phyloP scores from a whole-genome alignment of 2,329 filamentous ascomycete species.

The Sclerotinia glacialis region DNA sequence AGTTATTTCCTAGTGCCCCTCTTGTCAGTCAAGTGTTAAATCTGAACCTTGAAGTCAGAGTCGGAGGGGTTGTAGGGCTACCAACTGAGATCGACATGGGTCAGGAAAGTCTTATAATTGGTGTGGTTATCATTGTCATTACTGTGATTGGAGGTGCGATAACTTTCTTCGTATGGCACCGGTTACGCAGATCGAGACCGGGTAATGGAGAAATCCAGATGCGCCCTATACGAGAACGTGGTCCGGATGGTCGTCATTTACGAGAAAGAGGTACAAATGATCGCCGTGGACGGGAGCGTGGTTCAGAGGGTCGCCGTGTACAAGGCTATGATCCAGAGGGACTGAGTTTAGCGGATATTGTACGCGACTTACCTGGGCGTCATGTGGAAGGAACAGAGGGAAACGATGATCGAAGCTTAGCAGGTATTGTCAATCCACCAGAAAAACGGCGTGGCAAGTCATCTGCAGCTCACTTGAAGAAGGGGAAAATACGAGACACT shows the following conservation, averaged over 20 bases:
- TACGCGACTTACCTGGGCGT: background rate
- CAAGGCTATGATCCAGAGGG: background rate
- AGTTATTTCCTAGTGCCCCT: background rate
- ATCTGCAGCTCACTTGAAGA: background rate
- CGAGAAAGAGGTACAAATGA: too few species aligned
- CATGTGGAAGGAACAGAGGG: background rate
- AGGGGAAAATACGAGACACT: background rate
- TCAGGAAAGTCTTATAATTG: background rate
- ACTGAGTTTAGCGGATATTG: background rate
- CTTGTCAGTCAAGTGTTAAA: background rate
- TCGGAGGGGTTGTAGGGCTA: background rate
- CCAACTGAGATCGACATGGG: background rate
- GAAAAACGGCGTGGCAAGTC: background rate
- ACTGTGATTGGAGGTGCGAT: background rate
- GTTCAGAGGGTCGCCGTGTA: background rate
- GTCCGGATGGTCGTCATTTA: too few species aligned
- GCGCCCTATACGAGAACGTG: background rate
- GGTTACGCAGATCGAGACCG: background rate
- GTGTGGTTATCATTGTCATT: background rate
- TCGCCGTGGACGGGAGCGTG: background rate
- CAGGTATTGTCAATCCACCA: background rate
- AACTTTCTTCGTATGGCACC: background rate
- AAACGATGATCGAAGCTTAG: background rate
- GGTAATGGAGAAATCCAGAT: background rate
- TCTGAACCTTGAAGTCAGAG: background rate